Evolutionary conservation across 352 stramenopile genomes (phyloP).

Genomic region (Pythium sukuiense): DNA sequence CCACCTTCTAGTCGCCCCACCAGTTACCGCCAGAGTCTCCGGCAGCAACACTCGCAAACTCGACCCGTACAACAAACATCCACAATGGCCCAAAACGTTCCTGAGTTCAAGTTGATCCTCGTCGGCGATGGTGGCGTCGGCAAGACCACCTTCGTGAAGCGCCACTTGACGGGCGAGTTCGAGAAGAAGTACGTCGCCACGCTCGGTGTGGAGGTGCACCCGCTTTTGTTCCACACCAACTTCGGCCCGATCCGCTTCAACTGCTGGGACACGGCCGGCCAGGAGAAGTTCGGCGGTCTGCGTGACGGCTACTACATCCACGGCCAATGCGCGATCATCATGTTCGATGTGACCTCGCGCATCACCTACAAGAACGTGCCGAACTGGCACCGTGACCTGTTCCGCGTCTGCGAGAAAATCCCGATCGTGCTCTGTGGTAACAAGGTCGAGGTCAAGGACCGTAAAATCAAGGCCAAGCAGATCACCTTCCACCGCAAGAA

Average conservation of each 20-base stretch:
- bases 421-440: conserved; percentile 99
- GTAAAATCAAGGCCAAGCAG: conserved; percentile 99
- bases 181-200: conserved; percentile 99
- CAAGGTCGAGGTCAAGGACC: conserved; percentile 99
- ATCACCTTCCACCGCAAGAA: conserved; percentile 99
- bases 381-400: conserved; percentile 99
- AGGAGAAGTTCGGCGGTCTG: conserved; percentile 98
- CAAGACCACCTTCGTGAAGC: conserved; percentile 99
- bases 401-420: conserved; percentile 99
- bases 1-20: too few relatives aligned
- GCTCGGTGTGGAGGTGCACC: conserved; percentile 99
- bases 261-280: conserved; percentile 99
- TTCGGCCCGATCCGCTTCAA: conserved; percentile 99
- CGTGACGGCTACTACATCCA: conserved; percentile 98
- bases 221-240: conserved; percentile 99
- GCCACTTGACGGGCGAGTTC: conserved; percentile 99
- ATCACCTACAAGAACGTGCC: conserved; percentile 99
- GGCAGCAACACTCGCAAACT: too few relatives aligned
- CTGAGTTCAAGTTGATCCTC: conserved; percentile 99
- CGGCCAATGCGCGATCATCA: conserved; percentile 99
- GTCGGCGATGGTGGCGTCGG: conserved; percentile 99
- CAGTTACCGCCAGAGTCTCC: too few relatives aligned
- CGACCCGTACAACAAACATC: too few relatives aligned
- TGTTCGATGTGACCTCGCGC: conserved; percentile 99
- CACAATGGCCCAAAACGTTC: conserved; percentile 78